A percentile compares a stretch with the other conserved stretches of the same genome.
These are phyloP conservation scores for Pseudogymnoascus sp. DNA, from an alignment of 2,329 filamentous ascomycete genomes.

Conservation along the genomic window DNA sequence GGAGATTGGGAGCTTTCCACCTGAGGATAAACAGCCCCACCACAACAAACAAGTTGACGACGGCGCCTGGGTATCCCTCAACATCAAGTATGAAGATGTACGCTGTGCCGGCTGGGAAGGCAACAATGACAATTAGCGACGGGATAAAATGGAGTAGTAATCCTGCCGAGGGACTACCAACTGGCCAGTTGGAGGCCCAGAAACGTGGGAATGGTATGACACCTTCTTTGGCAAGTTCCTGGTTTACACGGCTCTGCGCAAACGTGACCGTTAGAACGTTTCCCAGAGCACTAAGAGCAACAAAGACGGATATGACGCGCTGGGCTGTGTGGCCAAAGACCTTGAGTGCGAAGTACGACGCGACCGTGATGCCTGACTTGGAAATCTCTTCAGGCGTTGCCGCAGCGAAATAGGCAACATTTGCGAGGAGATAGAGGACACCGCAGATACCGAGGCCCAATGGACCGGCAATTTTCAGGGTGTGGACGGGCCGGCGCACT, in stretches of 20 bases:
- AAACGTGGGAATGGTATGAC: slow-evolving; percentile 38
- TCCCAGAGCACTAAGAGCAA: slow-evolving; percentile 42
- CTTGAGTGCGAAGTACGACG: slow-evolving; percentile 51
- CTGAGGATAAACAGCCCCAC: slow-evolving; percentile 31
- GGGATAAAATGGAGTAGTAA: slow-evolving; percentile 54
- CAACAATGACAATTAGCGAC: slow-evolving; percentile 49
- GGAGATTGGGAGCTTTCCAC: slow-evolving; percentile 25
- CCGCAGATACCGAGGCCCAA: slow-evolving; percentile 46
- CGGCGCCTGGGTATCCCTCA: slow-evolving; percentile 32
- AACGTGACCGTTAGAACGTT: slow-evolving; percentile 45
- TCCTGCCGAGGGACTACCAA: slow-evolving; percentile 25
- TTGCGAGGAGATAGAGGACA: slow-evolving; percentile 50
- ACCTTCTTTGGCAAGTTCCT: slow-evolving; percentile 42
- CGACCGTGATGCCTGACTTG: slow-evolving; percentile 46
- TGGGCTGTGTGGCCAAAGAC: slow-evolving; percentile 41
- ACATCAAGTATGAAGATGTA: slow-evolving; percentile 34
- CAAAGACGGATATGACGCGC: slow-evolving; percentile 39
- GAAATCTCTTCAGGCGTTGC: slow-evolving; percentile 50
- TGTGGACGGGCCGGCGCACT: slow-evolving; percentile 49
- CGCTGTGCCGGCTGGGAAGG: slow-evolving; percentile 39
- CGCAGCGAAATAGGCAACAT: slow-evolving; percentile 53
- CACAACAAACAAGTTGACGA: slow-evolving; percentile 31
- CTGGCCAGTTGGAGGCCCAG: slow-evolving; percentile 26
- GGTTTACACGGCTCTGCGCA: slow-evolving; percentile 41
- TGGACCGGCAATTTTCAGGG: slow-evolving; percentile 51